phyloP scores from a whole-genome alignment of 106 monocot genomes.

The Dendrobium chrysotoxum region DNA sequence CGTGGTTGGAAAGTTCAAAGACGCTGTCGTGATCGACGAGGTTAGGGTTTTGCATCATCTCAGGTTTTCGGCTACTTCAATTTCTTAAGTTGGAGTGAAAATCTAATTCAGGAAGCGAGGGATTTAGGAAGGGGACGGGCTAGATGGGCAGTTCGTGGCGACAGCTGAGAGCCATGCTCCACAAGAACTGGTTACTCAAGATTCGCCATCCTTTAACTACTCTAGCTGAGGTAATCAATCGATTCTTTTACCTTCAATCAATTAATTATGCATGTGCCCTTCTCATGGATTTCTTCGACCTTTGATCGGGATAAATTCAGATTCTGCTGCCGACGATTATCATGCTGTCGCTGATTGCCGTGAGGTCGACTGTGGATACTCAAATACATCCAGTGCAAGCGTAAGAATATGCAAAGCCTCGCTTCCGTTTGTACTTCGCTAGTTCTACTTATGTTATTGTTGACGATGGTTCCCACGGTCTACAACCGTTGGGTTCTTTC shows the following conservation, averaged over 20 bases:
- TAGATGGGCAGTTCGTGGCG: constrained; percentile 9
- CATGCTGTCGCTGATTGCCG: constrained; percentile 67
- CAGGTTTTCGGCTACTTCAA: neutral
- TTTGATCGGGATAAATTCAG: constrained; percentile 15
- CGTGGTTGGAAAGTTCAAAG: neutral
- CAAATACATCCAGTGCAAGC: constrained; percentile 73
- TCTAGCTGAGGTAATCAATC: constrained; percentile 41
- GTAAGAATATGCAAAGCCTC: constrained; percentile 16
- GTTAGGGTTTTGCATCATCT: neutral
- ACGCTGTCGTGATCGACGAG: neutral
- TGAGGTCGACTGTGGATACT: constrained; percentile 65
- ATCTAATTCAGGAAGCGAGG: neutral
- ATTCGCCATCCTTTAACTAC: constrained; percentile 70
- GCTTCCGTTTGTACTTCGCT: neutral
- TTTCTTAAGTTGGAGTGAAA: neutral
- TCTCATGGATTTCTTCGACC: neutral
- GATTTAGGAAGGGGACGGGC: neutral
- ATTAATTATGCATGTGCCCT: neutral
- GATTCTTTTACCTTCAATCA: neutral
- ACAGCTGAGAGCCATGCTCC: constrained; percentile 83
- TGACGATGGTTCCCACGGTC: neutral
- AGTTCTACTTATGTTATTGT: neutral
- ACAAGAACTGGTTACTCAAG: constrained; percentile 95
- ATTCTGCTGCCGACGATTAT: constrained; percentile 75
- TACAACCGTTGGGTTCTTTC: neutral